Evolutionary conservation across 164 flowering plant genomes (phyloP).

Genomic region (Macadamia tetraphylla): DNA sequence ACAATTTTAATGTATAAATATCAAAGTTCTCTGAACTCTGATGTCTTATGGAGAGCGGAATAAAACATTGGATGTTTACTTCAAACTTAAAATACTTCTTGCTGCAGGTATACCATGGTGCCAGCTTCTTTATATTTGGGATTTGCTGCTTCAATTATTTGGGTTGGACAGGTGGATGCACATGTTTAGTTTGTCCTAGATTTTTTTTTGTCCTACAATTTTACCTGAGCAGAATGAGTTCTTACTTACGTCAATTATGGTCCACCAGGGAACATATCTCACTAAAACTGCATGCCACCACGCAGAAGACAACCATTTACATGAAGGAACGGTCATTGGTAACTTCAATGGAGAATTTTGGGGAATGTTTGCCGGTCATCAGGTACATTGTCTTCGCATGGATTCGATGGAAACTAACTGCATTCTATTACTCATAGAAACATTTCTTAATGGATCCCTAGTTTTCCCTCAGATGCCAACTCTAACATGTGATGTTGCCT

Average conservation of each 20-base stretch:
- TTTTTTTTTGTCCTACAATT: not conserved
- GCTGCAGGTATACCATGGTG: constrained; percentile 80
- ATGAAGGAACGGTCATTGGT: constrained; percentile 86
- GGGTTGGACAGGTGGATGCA: constrained; percentile 84
- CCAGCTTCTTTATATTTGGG: constrained; percentile 92
- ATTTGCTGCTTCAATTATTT: constrained; percentile 84
- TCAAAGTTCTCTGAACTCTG: no score
- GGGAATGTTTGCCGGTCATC: constrained; percentile 82
- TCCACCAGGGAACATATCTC: constrained; percentile 82
- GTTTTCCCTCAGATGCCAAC: not conserved
- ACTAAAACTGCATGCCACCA: constrained; percentile 78
- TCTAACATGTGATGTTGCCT: not conserved
- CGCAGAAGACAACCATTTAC: constrained; percentile 53
- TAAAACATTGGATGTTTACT: no score
- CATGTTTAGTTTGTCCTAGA: not conserved
- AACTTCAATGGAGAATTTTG: constrained; percentile 91
- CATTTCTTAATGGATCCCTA: not conserved
- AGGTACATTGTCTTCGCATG: constrained; percentile 38
- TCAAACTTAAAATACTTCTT: not conserved
- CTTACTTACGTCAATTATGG: constrained; percentile 4
- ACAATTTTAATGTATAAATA: no score
- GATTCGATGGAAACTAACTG: no score
- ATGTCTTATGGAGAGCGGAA: not conserved
- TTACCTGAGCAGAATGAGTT: not conserved
- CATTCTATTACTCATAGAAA: not conserved